Conservation (phyloP, 306 rosid genomes). For the Psophocarpus tetragonolobus region DNA sequence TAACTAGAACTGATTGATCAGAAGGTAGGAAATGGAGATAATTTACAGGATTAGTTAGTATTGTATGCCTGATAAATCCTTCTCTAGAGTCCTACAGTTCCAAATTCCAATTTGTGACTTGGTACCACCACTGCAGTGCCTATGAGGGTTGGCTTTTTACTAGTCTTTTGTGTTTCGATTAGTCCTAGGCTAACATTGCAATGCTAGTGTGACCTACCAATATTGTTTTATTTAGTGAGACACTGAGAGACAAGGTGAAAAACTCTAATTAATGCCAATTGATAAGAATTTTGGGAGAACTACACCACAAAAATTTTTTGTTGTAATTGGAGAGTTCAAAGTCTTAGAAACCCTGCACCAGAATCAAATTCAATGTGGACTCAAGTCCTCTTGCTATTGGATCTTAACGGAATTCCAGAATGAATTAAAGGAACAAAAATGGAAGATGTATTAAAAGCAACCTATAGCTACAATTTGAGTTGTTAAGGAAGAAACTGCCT, state of each 20-base stretch:
- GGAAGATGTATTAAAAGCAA: neutral
- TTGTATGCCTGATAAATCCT: neutral
- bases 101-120: neutral
- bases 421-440: neutral
- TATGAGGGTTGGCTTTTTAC: neutral
- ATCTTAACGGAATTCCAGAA: neutral
- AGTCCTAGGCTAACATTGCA: neutral
- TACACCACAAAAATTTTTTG: neutral
- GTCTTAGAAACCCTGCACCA: neutral
- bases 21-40: neutral
- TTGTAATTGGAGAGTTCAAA: neutral
- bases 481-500: constrained; percentile 6
- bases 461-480: neutral
- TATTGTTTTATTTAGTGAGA: neutral
- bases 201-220: neutral
- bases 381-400: neutral
- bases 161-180: neutral
- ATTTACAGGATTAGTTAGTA: neutral
- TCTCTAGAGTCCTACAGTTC: neutral
- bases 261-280: neutral
- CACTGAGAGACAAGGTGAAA: neutral
- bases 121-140: neutral
- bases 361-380: neutral
- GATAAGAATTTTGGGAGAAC: neutral
- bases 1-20: neutral